Percentiles rank a stretch among this genome's conserved stretches.
Conservation (phyloP, 768 basidiomycete genomes). For the Suillus discolor region DNA sequence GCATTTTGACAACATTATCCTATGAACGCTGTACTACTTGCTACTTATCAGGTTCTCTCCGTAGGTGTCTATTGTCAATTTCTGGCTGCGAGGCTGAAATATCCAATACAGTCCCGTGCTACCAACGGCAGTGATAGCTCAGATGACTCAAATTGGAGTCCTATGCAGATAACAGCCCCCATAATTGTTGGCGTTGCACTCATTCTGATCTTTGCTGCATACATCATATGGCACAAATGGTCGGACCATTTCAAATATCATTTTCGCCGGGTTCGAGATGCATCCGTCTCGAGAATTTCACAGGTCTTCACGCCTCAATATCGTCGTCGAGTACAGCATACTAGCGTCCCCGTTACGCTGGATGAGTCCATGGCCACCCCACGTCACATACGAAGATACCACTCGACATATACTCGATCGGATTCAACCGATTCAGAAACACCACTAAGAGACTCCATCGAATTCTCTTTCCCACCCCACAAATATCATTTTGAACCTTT, state of each 20-base stretch:
- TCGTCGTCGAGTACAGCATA: slow-evolving; percentile 18
- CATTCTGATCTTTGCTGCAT: slow-evolving; percentile 21
- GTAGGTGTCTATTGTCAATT: slow-evolving; percentile 17
- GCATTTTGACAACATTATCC: neutral
- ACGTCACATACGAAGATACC: neutral
- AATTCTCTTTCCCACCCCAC: slow-evolving; percentile 16
- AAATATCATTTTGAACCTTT: neutral
- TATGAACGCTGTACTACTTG: neutral
- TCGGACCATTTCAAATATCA: slow-evolving; percentile 9
- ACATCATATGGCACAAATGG: slow-evolving; percentile 28
- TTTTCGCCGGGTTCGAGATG: slow-evolving; percentile 18
- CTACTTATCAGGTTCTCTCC: slow-evolving; percentile 18
- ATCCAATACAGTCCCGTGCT: slow-evolving; percentile 19
- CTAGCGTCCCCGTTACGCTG: slow-evolving; percentile 21
- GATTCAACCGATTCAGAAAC: slow-evolving; percentile 32
- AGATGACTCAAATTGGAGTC: slow-evolving; percentile 17
- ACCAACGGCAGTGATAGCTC: neutral
- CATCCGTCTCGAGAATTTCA: slow-evolving; percentile 18
- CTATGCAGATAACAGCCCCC: slow-evolving; percentile 37
- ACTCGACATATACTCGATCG: slow-evolving; percentile 16
- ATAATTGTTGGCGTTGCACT: slow-evolving; percentile 36
- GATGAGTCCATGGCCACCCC: slow-evolving; percentile 23
- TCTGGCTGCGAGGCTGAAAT: neutral
- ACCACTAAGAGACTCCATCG: slow-evolving; percentile 21
- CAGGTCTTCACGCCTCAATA: slow-evolving; percentile 20